Evolutionary conservation across 78 protist species (phyloP).

Genomic region (Mastigamoeba balamuthi): DNA sequence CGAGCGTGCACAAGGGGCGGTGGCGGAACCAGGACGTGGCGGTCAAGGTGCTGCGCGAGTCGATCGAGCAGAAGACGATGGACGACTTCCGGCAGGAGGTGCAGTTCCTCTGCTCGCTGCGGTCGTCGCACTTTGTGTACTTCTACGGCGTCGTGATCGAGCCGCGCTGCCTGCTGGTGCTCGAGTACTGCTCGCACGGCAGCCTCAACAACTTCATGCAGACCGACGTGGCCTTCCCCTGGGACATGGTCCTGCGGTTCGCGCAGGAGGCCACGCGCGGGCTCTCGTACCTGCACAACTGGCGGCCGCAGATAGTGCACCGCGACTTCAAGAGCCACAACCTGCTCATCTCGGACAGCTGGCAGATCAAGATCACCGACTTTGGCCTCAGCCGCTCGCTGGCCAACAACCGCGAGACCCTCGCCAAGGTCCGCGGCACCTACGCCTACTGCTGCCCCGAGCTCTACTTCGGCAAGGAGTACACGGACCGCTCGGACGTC

Average conservation of each 20-base stretch:
- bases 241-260: conserved; percentile 49
- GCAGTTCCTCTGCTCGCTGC: neutral
- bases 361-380: neutral
- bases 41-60: neutral
- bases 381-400: neutral
- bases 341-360: neutral
- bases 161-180: conserved; percentile 29
- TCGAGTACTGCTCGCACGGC: conserved; percentile 44
- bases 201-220: conserved; percentile 40
- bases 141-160: conserved; percentile 55
- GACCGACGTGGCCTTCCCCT: conserved; percentile 17
- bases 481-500: conserved; percentile 11
- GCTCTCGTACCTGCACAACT: conserved; percentile 30
- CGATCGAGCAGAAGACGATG: neutral
- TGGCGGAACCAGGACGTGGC: neutral
- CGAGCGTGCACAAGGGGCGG: neutral
- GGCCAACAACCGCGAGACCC: conserved; percentile 9
- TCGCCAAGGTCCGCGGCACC: conserved; percentile 53
- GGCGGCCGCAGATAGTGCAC: conserved; percentile 62
- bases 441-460: conserved; percentile 38
- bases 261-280: conserved; percentile 32
- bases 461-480: neutral
- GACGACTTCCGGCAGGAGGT: neutral
- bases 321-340: conserved; percentile 46
- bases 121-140: conserved; percentile 42